Conservation (phyloP, 768 basidiomycete species). For the Rhodotorula graminis region DNA sequence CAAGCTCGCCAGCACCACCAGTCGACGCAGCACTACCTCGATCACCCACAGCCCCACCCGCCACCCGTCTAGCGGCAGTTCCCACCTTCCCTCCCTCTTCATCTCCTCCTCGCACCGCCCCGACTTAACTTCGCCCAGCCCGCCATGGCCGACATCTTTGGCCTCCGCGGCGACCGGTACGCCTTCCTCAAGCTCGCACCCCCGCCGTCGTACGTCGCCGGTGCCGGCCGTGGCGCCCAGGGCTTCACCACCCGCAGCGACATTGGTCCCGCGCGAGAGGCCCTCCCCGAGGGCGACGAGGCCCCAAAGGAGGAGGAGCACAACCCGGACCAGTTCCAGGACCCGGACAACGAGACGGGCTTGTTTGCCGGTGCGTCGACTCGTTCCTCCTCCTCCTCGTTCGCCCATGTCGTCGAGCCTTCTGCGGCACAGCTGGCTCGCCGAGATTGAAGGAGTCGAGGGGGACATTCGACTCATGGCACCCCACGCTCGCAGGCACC, state of each 20-base stretch:
- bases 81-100: too few relatives aligned
- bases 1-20: too few relatives aligned
- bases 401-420: background rate
- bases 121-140: too few relatives aligned
- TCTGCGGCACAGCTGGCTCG: background rate
- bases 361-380: constrained; percentile 68
- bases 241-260: constrained; percentile 91
- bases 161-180: constrained; percentile 40
- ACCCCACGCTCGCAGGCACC: constrained; percentile 48
- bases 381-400: background rate
- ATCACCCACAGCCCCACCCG: too few relatives aligned
- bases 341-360: constrained; percentile 95
- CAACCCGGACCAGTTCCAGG: constrained; percentile 87
- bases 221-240: constrained; percentile 89
- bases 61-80: too few relatives aligned
- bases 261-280: constrained; percentile 96
- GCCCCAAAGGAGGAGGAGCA: constrained; percentile 69
- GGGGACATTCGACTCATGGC: background rate
- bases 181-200: constrained; percentile 36
- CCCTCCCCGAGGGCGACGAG: constrained; percentile 80
- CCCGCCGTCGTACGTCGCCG: constrained; percentile 86
- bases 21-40: too few relatives aligned
- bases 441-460: too few relatives aligned
- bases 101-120: background rate
- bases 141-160: constrained; percentile 26